A percentile compares a stretch with the other conserved stretches of the same genome.
phyloP scores from a whole-genome alignment of 2,329 filamentous ascomycete species.

The Colletotrichum limetticola region DNA sequence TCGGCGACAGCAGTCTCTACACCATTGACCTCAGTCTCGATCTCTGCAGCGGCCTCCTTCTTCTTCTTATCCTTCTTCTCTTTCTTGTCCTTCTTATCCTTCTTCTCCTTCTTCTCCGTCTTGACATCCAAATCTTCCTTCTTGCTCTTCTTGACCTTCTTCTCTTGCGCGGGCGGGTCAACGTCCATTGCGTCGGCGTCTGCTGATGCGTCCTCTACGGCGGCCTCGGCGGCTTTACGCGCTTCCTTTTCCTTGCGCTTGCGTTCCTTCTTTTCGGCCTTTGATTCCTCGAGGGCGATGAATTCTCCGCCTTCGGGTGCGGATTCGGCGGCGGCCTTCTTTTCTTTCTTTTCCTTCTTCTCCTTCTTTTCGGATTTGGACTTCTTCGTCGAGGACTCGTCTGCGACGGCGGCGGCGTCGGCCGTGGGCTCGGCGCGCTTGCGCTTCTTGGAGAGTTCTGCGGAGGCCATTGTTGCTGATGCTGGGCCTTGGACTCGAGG shows the following conservation, averaged over 20 bases:
- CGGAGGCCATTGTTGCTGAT: conserved; percentile 18
- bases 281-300: conserved; percentile 34
- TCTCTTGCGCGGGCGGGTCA: conserved; percentile 27
- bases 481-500: neutral
- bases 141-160: conserved; percentile 43
- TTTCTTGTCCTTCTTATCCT: conserved; percentile 31
- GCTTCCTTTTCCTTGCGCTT: conserved; percentile 41
- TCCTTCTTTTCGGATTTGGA: conserved; percentile 40
- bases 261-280: conserved; percentile 42
- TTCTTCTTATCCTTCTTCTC: conserved; percentile 41
- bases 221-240: conserved; percentile 26
- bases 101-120: conserved; percentile 44
- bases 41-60: conserved; percentile 38
- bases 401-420: neutral
- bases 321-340: neutral
- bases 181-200: conserved; percentile 30
- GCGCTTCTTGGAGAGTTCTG: conserved; percentile 39
- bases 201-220: neutral
- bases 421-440: conserved; percentile 37
- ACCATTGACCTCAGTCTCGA: conserved; percentile 39
- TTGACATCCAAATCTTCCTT: conserved; percentile 38
- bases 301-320: conserved; percentile 15
- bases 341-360: conserved; percentile 36
- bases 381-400: conserved; percentile 37
- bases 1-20: conserved; percentile 36